Evolutionary conservation across 2,329 filamentous ascomycete genomes (phyloP).

Genomic region (Aspergillus clavatus): DNA sequence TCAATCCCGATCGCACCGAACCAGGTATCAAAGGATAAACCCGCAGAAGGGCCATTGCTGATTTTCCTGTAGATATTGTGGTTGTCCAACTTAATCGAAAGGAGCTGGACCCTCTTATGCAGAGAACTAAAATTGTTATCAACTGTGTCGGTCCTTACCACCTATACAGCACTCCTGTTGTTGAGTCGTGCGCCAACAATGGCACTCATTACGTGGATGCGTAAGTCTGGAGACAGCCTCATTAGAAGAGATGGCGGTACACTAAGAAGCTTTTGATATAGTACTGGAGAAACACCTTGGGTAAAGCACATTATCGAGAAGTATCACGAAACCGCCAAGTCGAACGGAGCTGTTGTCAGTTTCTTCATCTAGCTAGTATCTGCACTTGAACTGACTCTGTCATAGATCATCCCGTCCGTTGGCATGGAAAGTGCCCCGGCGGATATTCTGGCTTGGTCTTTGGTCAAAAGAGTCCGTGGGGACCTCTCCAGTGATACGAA

Average conservation of each 20-base stretch:
- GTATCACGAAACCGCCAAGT: constrained; percentile 56
- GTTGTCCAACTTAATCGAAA: constrained; percentile 45
- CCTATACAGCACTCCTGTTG: constrained; percentile 59
- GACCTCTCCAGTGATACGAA: constrained; percentile 47
- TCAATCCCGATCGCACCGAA: constrained; percentile 64
- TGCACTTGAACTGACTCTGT: too few species aligned
- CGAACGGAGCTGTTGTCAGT: constrained; percentile 56
- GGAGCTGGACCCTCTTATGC: constrained; percentile 49
- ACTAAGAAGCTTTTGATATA: constrained; percentile 13
- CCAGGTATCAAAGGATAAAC: constrained; percentile 52
- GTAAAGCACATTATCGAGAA: constrained; percentile 57
- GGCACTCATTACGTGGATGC: constrained; percentile 66
- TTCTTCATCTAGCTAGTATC: not conserved
- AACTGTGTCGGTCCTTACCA: constrained; percentile 61
- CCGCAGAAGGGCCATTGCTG: constrained; percentile 1
- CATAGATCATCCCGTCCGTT: constrained; percentile 54
- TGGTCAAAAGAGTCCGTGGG: constrained; percentile 51
- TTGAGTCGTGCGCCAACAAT: constrained; percentile 59
- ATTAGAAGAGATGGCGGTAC: not conserved
- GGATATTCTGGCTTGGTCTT: constrained; percentile 50
- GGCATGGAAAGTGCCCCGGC: constrained; percentile 59
- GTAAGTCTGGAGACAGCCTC: constrained; percentile 25
- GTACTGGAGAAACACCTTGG: constrained; percentile 62
- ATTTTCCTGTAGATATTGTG: constrained; percentile 38
- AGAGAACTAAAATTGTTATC: constrained; percentile 55